Base-by-base conservation (phyloP, 169 alveolate genomes). In the Fabrea salina region DNA sequence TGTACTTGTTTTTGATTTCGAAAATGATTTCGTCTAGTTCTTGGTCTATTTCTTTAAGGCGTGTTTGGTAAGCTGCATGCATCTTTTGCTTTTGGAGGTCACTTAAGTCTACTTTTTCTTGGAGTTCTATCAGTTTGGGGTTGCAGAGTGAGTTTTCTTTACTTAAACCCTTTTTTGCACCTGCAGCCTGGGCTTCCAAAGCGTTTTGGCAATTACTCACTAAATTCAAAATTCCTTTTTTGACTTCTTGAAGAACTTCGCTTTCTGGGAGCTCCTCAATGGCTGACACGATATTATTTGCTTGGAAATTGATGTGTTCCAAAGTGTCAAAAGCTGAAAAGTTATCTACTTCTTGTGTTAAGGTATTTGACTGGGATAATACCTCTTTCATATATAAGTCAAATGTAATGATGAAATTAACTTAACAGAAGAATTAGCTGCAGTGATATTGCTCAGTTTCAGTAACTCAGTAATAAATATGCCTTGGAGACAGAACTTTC, bases 281-380 rank as follows among this genome's bases (percentile, higher is more conserved):
- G 13, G 39, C 13, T 13, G 35, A 7, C 16, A 64, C 35, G 39
- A 64, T 33, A 16, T 33, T 32, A 19, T 64, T 19, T 8, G 75
- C 75, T 32, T 39, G 50, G 75, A 64, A 64, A 40, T 64, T 64
- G 19, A 64, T 19, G 54, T 33, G 16, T 64, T 64, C 75, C 13
- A 64, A 16, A 19, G 75, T 64, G 75, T 64, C 75, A 40, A 39
- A 64, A 64, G 75, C 57, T 22, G 75, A 64, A 64, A 64, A 37
- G n/a, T n/a, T n/a, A n/a, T n/a, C n/a, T n/a, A n/a, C n/a, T n/a
- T n/a, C n/a, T n/a, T n/a, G n/a, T n/a, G n/a, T n/a, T n/a, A n/a
- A n/a, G n/a, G n/a, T n/a, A n/a, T n/a, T n/a, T n/a, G n/a, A n/a
- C n/a, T n/a, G n/a, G n/a, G n/a, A n/a, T n/a, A n/a, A n/a, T n/a